A percentile compares a stretch with the other conserved stretches of the same genome.
Conservation (phyloP, 495 filamentous ascomycete genomes). For the Xylaria cubensis region DNA sequence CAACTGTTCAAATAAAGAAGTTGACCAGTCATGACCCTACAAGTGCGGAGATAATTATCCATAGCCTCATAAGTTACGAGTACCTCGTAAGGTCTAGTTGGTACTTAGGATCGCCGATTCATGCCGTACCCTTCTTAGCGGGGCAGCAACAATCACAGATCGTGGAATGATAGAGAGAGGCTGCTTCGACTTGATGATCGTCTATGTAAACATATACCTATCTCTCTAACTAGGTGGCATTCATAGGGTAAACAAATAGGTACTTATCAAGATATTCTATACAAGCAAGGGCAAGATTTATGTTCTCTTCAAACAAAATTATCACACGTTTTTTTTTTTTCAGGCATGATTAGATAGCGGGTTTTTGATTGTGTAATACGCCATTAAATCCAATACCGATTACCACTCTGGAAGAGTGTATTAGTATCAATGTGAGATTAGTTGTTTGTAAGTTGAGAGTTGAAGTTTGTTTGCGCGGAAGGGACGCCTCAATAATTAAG, state of each 20-base stretch:
- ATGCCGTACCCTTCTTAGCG: too few relatives aligned
- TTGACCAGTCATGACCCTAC: background rate
- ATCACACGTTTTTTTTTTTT: too few relatives aligned
- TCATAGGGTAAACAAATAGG: too few relatives aligned
- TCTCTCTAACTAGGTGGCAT: background rate
- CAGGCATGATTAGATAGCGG: background rate
- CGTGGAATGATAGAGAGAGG: background rate
- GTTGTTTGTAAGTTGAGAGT: background rate
- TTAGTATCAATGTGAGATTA: too few relatives aligned
- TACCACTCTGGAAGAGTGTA: background rate
- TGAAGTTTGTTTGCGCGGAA: background rate
- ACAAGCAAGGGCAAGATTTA: background rate
- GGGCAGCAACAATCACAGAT: background rate
- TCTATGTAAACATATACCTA: background rate
- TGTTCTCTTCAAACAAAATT: too few relatives aligned
- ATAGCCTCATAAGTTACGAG: background rate
- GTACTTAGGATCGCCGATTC: background rate
- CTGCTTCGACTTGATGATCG: too few relatives aligned
- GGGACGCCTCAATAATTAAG: background rate
- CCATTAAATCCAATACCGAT: background rate
- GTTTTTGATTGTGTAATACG: background rate
- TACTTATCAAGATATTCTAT: background rate
- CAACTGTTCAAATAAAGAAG: conserved; percentile 13
- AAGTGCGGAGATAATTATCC: background rate
- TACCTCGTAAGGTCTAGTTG: background rate